Conservation (phyloP, 352 stramenopile genomes). For the Achlya hypogyna region DNA sequence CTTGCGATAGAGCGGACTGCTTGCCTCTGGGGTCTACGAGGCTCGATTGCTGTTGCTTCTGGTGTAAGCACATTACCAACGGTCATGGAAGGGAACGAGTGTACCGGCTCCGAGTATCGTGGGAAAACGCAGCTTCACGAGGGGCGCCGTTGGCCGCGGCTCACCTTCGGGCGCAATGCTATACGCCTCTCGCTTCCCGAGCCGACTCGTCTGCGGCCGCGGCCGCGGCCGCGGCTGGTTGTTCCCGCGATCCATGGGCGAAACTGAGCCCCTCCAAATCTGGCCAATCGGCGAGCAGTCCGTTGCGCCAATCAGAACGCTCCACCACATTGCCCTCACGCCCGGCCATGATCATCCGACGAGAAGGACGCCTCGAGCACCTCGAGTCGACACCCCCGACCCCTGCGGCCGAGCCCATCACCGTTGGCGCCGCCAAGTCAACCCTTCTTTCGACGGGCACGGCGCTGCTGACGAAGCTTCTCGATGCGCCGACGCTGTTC, state of each 20-base stretch:
- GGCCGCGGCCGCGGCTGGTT: not conserved
- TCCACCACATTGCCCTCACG: not conserved
- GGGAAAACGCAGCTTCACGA: not conserved
- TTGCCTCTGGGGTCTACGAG: not conserved
- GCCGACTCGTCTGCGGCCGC: not conserved
- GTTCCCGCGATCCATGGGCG: not conserved
- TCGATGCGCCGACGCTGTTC: not conserved
- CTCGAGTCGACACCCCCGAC: not conserved
- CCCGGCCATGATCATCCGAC: slow-evolving; percentile 3
- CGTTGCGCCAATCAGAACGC: not conserved
- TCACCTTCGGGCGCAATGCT: not conserved
- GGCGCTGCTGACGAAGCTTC: not conserved
- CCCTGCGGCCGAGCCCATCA: not conserved
- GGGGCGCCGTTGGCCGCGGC: no score
- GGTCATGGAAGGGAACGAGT: not conserved
- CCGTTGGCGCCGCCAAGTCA: not conserved
- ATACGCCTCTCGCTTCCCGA: not conserved
- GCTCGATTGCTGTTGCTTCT: no score
- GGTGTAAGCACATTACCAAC: no score
- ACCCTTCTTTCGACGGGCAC: not conserved
- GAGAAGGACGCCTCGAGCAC: not conserved
- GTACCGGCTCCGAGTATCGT: not conserved
- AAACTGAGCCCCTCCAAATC: not conserved
- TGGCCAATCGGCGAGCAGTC: slow-evolving; percentile 5
- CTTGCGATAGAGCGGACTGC: not conserved